Evolutionary conservation across 192 early-diverging fungal genomes (phyloP), one percentile per base, ranked within the genome.

Genomic region (Coemansia sp.): DNA sequence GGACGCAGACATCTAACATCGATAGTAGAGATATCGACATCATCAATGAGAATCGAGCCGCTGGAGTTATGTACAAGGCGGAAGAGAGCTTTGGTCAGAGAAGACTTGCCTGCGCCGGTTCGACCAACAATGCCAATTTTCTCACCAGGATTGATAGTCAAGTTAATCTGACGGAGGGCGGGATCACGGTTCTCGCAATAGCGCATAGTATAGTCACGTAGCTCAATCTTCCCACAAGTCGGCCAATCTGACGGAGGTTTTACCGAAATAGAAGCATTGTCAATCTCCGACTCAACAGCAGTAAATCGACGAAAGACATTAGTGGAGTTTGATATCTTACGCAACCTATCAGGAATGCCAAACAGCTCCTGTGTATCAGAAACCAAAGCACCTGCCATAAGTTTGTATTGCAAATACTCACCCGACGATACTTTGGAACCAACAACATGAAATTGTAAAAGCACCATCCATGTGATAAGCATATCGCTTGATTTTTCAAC

Each of bases 81-180:
- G 78, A 93, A 93, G 7, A 94, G 70, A 2, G 86, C 83, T 51
- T 90, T 68, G 22, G 82, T 74, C 23, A 93, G 66, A 3, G 90
- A 85, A 3, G 85, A 85, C 67, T 93, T 93, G 27, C 90, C 89
- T 12, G 90, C 91, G 25, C 92, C 94, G 5, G 85, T 87, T 12
- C 85, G 80, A 5, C 87, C 87, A 19, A 88, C 86, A n/a, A 88
- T 83, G 21, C 85, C 86, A 56, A 88, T 74, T 52, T 85, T 86
- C 68, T 86, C 82, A 12, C 74, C 68, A 12, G 72, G 64, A 18
- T 27, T 22, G 21, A 67, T 72, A 12, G 53, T 63, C 25, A 83
- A 25, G 34, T 44, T 67, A 12, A 80, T 48, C 19, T 59, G 48
- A 6, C 60, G 57, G 12, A 89, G 66, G n/a, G 81, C 79, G 1